Conservation (phyloP, 257 asterid genomes). For the Coffea canephora region DNA sequence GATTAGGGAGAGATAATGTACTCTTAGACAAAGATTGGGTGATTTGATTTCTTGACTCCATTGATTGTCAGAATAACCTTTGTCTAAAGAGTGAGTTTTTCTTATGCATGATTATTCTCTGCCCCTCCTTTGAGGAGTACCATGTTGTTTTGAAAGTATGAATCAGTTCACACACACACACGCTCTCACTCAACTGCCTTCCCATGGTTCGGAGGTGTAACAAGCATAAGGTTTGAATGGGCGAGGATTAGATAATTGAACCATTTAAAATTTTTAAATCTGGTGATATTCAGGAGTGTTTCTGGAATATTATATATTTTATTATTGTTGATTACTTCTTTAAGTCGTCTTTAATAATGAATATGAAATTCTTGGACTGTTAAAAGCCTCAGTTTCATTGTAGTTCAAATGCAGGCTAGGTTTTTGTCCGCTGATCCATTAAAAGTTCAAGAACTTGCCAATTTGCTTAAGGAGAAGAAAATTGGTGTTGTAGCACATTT, state of each 20-base stretch:
- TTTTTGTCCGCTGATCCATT: conserved; percentile 71
- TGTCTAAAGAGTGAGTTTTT: background rate
- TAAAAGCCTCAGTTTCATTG: conserved; percentile 35
- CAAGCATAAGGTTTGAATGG: no score
- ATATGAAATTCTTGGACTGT: conserved; percentile 2
- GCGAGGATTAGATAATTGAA: background rate
- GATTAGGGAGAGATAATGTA: background rate
- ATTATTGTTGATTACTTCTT: background rate
- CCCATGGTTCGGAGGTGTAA: background rate
- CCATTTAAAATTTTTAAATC: background rate
- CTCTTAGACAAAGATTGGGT: background rate
- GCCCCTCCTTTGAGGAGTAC: background rate
- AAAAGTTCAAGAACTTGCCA: conserved; percentile 70
- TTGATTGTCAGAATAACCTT: background rate
- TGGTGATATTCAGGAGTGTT: background rate
- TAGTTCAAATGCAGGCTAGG: conserved; percentile 77
- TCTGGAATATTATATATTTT: background rate
- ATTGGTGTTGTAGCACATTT: conserved; percentile 96
- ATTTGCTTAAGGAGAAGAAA: conserved; percentile 80
- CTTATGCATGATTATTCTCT: background rate
- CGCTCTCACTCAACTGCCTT: background rate
- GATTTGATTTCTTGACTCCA: background rate
- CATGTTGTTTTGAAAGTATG: background rate
- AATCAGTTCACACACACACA: background rate
- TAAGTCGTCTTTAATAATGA: background rate